Evolutionary conservation across 768 basidiomycete species (phyloP).

Genomic region (Dictyophora rubrovolvata): DNA sequence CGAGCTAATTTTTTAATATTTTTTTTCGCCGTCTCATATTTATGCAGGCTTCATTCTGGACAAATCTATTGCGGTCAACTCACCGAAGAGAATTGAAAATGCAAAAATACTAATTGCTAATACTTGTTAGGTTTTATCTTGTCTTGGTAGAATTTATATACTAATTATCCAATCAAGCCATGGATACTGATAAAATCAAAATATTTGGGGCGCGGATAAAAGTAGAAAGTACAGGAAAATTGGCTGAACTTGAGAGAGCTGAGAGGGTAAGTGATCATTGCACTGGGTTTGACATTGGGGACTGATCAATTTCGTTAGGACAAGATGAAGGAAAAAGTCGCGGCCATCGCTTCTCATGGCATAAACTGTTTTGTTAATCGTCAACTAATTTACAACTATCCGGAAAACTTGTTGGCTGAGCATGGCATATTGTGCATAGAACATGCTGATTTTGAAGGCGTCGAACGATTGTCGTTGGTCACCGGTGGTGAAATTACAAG

Average conservation of each 20-base stretch:
- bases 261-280: slow-evolving; percentile 50
- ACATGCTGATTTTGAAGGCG: slow-evolving; percentile 98
- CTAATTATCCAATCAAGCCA: slow-evolving; percentile 43
- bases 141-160: not conserved
- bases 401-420: slow-evolving; percentile 90
- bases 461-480: slow-evolving; percentile 89
- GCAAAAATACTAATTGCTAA: slow-evolving; percentile 96
- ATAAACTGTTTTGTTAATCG: slow-evolving; percentile 98
- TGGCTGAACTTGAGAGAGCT: slow-evolving; percentile 95
- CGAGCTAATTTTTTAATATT: not conserved
- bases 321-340: slow-evolving; percentile 99
- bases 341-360: slow-evolving; percentile 86
- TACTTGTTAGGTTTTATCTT: slow-evolving; percentile 57
- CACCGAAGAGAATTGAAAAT: slow-evolving; percentile 89
- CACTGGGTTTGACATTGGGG: not conserved
- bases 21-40: not conserved
- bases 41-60: slow-evolving; percentile 87
- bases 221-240: slow-evolving; percentile 92
- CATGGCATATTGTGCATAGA: slow-evolving; percentile 94
- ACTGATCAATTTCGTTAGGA: slow-evolving; percentile 40
- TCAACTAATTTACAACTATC: slow-evolving; percentile 99
- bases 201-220: slow-evolving; percentile 95
- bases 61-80: slow-evolving; percentile 89
- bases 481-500: slow-evolving; percentile 97
- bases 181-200: slow-evolving; percentile 99